phyloP scores from a whole-genome alignment of 352 stramenopile species.

The Phytophthora syringae region DNA sequence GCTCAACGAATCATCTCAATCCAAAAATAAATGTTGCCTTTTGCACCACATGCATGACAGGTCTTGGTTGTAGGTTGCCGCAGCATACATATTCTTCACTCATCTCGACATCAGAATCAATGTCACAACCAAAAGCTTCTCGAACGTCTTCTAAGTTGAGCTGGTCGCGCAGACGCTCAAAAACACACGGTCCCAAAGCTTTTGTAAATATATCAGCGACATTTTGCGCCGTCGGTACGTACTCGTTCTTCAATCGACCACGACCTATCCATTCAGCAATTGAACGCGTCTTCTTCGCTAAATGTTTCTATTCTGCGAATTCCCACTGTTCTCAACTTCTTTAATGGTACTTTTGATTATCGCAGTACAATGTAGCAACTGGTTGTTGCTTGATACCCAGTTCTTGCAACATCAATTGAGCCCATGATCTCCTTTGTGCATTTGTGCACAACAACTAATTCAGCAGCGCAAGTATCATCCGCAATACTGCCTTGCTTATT shows the following conservation, averaged over 20 bases:
- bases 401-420: neutral
- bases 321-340: too few species aligned
- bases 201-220: slow-evolving; percentile 16
- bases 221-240: slow-evolving; percentile 9
- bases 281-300: too few species aligned
- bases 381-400: neutral
- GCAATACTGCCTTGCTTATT: slow-evolving; percentile 11
- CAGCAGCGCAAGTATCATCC: neutral
- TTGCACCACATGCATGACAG: neutral
- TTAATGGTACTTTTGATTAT: slow-evolving; percentile 18
- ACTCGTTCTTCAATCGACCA: slow-evolving; percentile 10
- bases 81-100: too few species aligned
- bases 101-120: too few species aligned
- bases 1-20: neutral
- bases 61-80: too few species aligned
- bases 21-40: neutral
- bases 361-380: slow-evolving; percentile 1
- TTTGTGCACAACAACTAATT: slow-evolving; percentile 3
- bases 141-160: slow-evolving; percentile 7
- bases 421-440: slow-evolving; percentile 10
- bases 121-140: too few species aligned
- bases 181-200: slow-evolving; percentile 9
- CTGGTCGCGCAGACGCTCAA: slow-evolving; percentile 1
- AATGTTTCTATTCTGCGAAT: too few species aligned
- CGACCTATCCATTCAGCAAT: too few species aligned